Conservation (phyloP, 2,329 filamentous ascomycete genomes). For the Paraconiothyrium sp. region DNA sequence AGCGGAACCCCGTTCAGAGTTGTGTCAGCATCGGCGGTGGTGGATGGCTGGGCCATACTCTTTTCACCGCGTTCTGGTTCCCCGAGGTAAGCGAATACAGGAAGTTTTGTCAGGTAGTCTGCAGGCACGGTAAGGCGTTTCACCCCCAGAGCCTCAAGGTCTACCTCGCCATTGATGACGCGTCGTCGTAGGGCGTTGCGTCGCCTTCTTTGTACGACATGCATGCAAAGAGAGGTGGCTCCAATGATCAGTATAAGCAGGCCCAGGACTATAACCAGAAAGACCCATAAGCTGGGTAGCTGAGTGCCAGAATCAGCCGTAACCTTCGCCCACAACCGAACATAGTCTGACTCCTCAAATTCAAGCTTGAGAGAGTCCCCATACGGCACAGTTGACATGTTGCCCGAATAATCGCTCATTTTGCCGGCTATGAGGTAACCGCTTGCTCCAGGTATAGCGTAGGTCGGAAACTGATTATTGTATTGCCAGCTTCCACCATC, state of each 20-base stretch:
- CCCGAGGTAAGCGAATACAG: conserved; percentile 76
- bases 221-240: conserved; percentile 76
- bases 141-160: conserved; percentile 86
- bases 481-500: conserved; percentile 77
- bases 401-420: conserved; percentile 80
- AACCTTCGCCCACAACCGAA: conserved; percentile 63
- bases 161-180: conserved; percentile 80
- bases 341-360: conserved; percentile 54
- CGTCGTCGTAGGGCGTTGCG: conserved; percentile 73
- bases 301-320: conserved; percentile 62
- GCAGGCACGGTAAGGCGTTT: conserved; percentile 81
- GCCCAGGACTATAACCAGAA: conserved; percentile 73
- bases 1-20: conserved; percentile 26
- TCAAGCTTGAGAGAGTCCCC: conserved; percentile 49
- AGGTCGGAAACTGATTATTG: conserved; percentile 79
- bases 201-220: conserved; percentile 76
- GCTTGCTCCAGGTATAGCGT: conserved; percentile 75
- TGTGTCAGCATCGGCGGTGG: conserved; percentile 25
- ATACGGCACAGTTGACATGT: conserved; percentile 63
- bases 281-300: conserved; percentile 83
- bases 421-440: conserved; percentile 76
- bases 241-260: conserved; percentile 75
- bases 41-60: conserved; percentile 20
- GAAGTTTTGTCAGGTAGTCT: conserved; percentile 75
- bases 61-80: conserved; percentile 30